Percentiles rank a stretch among this genome's conserved stretches.
Conservation (phyloP, 2,329 filamentous ascomycete genomes). For the Blastomyces parvus region DNA sequence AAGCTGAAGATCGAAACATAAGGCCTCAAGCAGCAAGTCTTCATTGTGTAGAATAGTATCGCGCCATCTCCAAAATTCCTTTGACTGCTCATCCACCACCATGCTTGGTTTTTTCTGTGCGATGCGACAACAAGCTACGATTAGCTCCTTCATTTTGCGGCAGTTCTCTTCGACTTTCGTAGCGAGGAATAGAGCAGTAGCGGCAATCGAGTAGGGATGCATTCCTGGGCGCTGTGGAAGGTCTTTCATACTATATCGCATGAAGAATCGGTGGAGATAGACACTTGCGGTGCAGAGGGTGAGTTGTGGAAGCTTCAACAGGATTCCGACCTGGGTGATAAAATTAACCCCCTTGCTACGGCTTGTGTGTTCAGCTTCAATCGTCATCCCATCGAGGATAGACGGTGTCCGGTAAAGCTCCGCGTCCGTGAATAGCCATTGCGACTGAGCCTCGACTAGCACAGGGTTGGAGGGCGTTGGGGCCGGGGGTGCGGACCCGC, state of each 20-base stretch:
- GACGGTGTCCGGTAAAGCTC: constrained; percentile 78
- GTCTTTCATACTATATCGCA: constrained; percentile 73
- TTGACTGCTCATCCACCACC: constrained; percentile 89
- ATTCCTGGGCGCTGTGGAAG: constrained; percentile 59
- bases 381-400: constrained; percentile 67
- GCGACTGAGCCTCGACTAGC: constrained; percentile 49
- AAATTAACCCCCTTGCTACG: constrained; percentile 93
- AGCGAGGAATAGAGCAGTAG: constrained; percentile 82
- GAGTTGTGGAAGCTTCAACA: constrained; percentile 83
- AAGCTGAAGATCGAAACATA: constrained; percentile 89
- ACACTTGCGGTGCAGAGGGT: constrained; percentile 86
- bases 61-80: constrained; percentile 96
- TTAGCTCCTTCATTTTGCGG: constrained; percentile 87
- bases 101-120: constrained; percentile 89
- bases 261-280: constrained; percentile 93
- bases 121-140: constrained; percentile 85
- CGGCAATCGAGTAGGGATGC: constrained; percentile 89
- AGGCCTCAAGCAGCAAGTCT: constrained; percentile 78
- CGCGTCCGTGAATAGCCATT: constrained; percentile 83
- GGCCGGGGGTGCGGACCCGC: constrained; percentile 22
- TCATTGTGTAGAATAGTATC: constrained; percentile 90
- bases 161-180: constrained; percentile 98
- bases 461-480: constrained; percentile 38
- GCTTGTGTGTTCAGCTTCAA: constrained; percentile 66
- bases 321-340: constrained; percentile 85